These are phyloP conservation scores for Epicoccum sorghinum DNA, from an alignment of 2,329 filamentous ascomycete species.

Conservation along the genomic window DNA sequence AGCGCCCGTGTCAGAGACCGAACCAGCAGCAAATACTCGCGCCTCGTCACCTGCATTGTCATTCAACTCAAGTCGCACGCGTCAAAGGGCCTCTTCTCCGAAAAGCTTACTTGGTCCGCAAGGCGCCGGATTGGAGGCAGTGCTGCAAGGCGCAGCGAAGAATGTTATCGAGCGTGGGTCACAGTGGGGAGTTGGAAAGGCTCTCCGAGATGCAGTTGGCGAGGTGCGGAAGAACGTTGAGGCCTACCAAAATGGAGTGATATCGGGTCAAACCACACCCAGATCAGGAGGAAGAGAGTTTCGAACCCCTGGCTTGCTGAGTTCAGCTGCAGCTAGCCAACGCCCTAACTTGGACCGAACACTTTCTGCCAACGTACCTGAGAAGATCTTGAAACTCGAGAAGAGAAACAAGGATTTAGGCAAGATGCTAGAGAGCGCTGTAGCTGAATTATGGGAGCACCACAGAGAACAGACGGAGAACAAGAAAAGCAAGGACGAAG, in stretches of 20 bases:
- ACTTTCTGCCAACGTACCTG: slow-evolving; percentile 31
- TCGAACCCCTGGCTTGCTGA: slow-evolving; percentile 35
- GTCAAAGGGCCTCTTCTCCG: slow-evolving; percentile 36
- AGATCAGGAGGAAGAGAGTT: slow-evolving; percentile 45
- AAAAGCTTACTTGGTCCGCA: slow-evolving; percentile 37
- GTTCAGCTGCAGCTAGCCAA: slow-evolving; percentile 23
- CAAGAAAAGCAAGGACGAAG: slow-evolving; percentile 34
- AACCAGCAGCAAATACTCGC: slow-evolving; percentile 36
- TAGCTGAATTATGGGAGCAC: slow-evolving; percentile 66
- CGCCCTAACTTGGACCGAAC: slow-evolving; percentile 29
- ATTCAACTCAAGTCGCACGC: slow-evolving; percentile 31
- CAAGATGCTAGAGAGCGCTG: slow-evolving; percentile 69
- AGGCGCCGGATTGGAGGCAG: slow-evolving; percentile 63
- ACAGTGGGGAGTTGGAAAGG: slow-evolving; percentile 79
- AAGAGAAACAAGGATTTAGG: slow-evolving; percentile 70
- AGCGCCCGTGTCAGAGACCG: slow-evolving; percentile 40
- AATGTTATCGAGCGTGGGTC: slow-evolving; percentile 75
- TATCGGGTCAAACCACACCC: slow-evolving; percentile 40
- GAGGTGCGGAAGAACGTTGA: slow-evolving; percentile 80
- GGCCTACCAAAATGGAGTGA: slow-evolving; percentile 58
- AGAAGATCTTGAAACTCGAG: slow-evolving; percentile 58
- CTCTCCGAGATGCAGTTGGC: slow-evolving; percentile 78
- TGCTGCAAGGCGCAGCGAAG: slow-evolving; percentile 78
- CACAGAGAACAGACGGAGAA: slow-evolving; percentile 59
- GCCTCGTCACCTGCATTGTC: slow-evolving; percentile 35